Evolutionary conservation across 2,329 filamentous ascomycete species (phyloP), one percentile per base, ranked within the genome.

Genomic region (Zalaria obscura): DNA sequence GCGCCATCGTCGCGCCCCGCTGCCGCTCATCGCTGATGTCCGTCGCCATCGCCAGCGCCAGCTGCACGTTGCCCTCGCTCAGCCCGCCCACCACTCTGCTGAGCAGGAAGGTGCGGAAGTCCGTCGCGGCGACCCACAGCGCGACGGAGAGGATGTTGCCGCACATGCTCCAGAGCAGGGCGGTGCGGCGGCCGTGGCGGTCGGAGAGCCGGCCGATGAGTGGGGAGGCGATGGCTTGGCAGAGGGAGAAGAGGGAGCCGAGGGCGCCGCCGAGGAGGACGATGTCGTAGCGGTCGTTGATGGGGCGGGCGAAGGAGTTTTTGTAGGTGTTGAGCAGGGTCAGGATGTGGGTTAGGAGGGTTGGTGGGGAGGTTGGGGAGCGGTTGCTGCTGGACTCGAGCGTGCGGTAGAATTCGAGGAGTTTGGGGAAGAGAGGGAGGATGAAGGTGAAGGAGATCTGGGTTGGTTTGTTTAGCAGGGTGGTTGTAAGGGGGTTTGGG

Each of bases 391-490:
- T 46, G 34, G 73, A 73, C 63, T 95, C 88, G 62, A 79, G 77
- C 57, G 85, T 80, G 64, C 86, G 84, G 68, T 96, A 98, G 73
- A 95, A 96, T 54, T 93, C 83, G 62, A 96, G 81, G 36, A 98
- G 80, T 44, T 87, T 88, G 5, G 88, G 91, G 59, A 96, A 98
- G 31, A 98, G 76, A 0, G 91, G 91, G 5, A 98, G 80, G 58
- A 96, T 96, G 59, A 98, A 95, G 27, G 91, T 98, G 62, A 98
- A 98, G 42, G 89, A 95, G 55, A 96, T 85, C 89, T 95, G 48
- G 28, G 18, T 18, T 25, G 25, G 26, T n/a, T 26, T 25, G 25
- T 33, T n/a, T 35, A 36, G 42, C 27, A 42, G 36, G 4, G 5
- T 25, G 35, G 5, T 8, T 10, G 28, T 25, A 25, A 31, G 35